Conservation (phyloP, 371 early-diverging fungal species). For the Apophysomyces elegans region DNA sequence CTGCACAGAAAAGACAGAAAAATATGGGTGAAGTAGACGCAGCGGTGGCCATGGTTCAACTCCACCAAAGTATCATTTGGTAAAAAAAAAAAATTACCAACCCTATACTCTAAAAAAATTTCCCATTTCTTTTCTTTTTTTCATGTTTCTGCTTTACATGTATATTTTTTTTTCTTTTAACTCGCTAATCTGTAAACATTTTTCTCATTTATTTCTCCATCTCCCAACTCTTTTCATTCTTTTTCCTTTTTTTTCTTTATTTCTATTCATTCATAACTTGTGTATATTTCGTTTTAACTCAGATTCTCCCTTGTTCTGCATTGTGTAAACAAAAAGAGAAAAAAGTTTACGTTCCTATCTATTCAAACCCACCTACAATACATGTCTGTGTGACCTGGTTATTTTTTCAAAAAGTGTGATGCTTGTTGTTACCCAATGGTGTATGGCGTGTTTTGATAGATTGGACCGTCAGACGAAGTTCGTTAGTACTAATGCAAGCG, state of each 20-base stretch:
- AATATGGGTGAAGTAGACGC: slow-evolving; percentile 35
- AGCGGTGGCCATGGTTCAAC: slow-evolving; percentile 45
- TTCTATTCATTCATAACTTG: slow-evolving; percentile 6
- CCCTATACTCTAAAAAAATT: too few relatives aligned
- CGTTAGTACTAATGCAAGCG: too few relatives aligned
- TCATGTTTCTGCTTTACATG: not conserved
- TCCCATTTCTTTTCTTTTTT: too few relatives aligned
- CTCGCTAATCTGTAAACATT: slow-evolving; percentile 5
- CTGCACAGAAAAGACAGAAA: slow-evolving; percentile 14
- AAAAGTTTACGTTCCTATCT: not conserved
- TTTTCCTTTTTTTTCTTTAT: not conserved
- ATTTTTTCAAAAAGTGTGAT: too few relatives aligned
- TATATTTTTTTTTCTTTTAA: slow-evolving; percentile 4
- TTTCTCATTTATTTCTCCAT: not conserved
- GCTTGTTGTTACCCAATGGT: too few relatives aligned
- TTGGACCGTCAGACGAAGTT: too few relatives aligned
- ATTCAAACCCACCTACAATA: too few relatives aligned
- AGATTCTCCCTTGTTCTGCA: not conserved
- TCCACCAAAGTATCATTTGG: slow-evolving; percentile 14
- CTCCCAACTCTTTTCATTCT: slow-evolving; percentile 3
- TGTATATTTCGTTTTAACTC: not conserved
- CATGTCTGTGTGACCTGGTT: too few relatives aligned
- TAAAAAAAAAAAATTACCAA: not conserved
- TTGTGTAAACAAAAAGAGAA: not conserved
- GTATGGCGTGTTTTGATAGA: too few relatives aligned